phyloP scores from a whole-genome alignment of 2,329 filamentous ascomycete genomes.

The Clonostachys byssicola region DNA sequence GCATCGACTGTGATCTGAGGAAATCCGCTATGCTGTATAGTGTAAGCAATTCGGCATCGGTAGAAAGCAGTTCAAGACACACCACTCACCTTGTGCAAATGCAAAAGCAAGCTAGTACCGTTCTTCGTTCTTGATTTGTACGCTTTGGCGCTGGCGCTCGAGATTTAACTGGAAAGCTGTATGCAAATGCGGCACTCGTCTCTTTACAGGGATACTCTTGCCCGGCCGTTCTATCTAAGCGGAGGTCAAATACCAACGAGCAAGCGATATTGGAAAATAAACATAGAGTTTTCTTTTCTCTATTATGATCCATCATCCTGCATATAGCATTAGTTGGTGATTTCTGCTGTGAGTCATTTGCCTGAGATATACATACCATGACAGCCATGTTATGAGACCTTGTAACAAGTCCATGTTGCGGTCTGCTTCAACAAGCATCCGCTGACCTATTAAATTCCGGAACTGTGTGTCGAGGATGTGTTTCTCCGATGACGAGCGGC shows the following conservation, averaged over 20 bases:
- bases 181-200: slow-evolving; percentile 5
- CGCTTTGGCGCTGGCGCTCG: slow-evolving; percentile 4
- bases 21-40: slow-evolving; percentile 1
- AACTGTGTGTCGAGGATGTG: slow-evolving; percentile 28
- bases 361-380: neutral
- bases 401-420: slow-evolving; percentile 46
- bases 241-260: slow-evolving; percentile 6
- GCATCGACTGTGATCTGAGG: slow-evolving; percentile 39
- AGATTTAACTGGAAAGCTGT: slow-evolving; percentile 8
- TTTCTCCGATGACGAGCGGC: slow-evolving; percentile 33
- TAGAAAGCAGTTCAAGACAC: neutral
- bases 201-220: slow-evolving; percentile 8
- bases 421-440: slow-evolving; percentile 40
- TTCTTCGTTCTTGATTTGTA: slow-evolving; percentile 24
- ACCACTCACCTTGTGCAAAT: slow-evolving; percentile 16
- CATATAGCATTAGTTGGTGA: no score
- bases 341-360: no score
- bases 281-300: neutral
- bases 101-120: slow-evolving; percentile 17
- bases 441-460: slow-evolving; percentile 35
- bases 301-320: no score
- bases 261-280: neutral
- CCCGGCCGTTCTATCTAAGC: slow-evolving; percentile 5
- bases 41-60: no score
- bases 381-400: slow-evolving; percentile 38